These are phyloP conservation scores for Hymenoscyphus linearis DNA, from an alignment of 2,329 filamentous ascomycete species.

Conservation along the genomic window DNA sequence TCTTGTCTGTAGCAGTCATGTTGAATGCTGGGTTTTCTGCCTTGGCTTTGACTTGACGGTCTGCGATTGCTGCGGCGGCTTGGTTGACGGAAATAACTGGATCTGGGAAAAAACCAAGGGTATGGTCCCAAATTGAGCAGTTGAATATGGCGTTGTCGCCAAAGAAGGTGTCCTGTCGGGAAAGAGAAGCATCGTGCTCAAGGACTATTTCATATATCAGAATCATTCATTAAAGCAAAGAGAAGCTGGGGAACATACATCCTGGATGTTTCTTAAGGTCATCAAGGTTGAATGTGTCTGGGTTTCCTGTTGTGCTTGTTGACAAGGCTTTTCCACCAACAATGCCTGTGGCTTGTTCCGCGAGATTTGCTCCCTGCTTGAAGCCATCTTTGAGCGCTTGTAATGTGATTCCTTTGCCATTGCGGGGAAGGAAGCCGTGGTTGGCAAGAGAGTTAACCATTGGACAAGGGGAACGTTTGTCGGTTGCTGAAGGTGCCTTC, in stretches of 20 bases:
- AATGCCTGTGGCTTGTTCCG: constrained; percentile 6
- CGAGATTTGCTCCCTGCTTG: constrained; percentile 10
- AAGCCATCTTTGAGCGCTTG: constrained; percentile 11
- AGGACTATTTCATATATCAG: constrained; percentile 4
- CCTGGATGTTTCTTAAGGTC: constrained; percentile 8
- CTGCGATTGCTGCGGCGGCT: constrained; percentile 1
- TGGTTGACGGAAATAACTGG: constrained; percentile 1
- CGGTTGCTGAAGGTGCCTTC: not conserved
- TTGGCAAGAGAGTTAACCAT: constrained; percentile 39
- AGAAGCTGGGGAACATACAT: constrained; percentile 3
- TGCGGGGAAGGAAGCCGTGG: constrained; percentile 36
- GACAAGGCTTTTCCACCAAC: constrained; percentile 7
- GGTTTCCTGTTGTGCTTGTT: constrained; percentile 5
- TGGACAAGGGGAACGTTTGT: constrained; percentile 31
- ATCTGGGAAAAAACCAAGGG: constrained; percentile 1
- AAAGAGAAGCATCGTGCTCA: constrained; percentile 13
- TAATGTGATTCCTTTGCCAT: constrained; percentile 33
- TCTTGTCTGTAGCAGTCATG: not conserved
- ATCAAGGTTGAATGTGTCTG: constrained; percentile 11
- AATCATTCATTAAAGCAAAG: not conserved
- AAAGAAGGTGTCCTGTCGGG: constrained; percentile 10
- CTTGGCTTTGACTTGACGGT: not conserved
- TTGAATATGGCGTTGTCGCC: constrained; percentile 15
- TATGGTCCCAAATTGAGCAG: constrained; percentile 7
- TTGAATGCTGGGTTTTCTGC: constrained; percentile 7